phyloP scores from a whole-genome alignment of 2,329 filamentous ascomycete genomes.

The Endoconidiophora polonica region DNA sequence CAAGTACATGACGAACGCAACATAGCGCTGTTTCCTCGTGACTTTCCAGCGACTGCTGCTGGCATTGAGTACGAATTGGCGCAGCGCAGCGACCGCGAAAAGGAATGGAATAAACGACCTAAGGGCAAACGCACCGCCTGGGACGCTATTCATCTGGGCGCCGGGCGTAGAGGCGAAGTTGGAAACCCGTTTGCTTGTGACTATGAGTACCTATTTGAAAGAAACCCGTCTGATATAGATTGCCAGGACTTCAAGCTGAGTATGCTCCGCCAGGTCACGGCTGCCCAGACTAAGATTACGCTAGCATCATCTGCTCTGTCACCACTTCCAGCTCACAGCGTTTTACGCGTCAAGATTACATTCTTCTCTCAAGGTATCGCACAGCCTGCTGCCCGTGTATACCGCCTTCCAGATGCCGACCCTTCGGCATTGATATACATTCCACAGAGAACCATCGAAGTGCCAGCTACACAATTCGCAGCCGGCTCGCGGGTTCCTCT shows the following conservation, averaged over 20 bases:
- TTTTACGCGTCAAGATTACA: slow-evolving; percentile 48
- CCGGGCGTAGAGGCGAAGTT: slow-evolving; percentile 61
- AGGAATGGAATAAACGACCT: slow-evolving; percentile 36
- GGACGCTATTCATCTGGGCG: slow-evolving; percentile 56
- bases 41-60: slow-evolving; percentile 63
- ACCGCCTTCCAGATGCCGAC: slow-evolving; percentile 50
- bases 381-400: slow-evolving; percentile 60
- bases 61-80: slow-evolving; percentile 63
- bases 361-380: slow-evolving; percentile 56
- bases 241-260: slow-evolving; percentile 6
- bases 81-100: slow-evolving; percentile 36
- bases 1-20: slow-evolving; percentile 71
- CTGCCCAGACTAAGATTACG: slow-evolving; percentile 14
- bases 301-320: slow-evolving; percentile 6
- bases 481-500: slow-evolving; percentile 21
- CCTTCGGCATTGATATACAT: slow-evolving; percentile 11
- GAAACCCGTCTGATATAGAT: slow-evolving; percentile 8
- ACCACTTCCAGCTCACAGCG: slow-evolving; percentile 13
- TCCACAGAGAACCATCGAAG: slow-evolving; percentile 20
- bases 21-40: slow-evolving; percentile 69
- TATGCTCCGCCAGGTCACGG: slow-evolving; percentile 11
- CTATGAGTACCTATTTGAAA: slow-evolving; percentile 50
- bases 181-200: slow-evolving; percentile 72
- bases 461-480: slow-evolving; percentile 31
- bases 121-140: slow-evolving; percentile 69